Evolutionary conservation across 1,284 basidiomycete species (phyloP).

Genomic region (Kalmanozyma brasiliensis): DNA sequence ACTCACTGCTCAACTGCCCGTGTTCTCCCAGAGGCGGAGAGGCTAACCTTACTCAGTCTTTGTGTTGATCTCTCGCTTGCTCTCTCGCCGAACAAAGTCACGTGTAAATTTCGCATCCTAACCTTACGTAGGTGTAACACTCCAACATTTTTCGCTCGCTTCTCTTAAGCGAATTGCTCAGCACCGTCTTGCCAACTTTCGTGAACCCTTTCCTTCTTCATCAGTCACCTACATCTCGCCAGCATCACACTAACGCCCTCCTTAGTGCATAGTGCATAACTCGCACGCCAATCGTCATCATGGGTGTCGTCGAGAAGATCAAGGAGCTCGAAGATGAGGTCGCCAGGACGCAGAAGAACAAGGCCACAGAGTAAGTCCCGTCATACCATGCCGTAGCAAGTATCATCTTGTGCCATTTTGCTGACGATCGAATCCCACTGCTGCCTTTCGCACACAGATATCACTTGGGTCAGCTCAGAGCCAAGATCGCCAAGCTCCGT

Average conservation of each 20-base stretch:
- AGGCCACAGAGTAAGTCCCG: conserved; percentile 61
- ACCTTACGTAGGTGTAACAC: too few relatives aligned
- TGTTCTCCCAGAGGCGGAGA: too few relatives aligned
- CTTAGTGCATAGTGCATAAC: background rate
- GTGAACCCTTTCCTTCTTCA: too few relatives aligned
- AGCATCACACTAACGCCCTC: too few relatives aligned
- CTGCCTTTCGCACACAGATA: conserved; percentile 27
- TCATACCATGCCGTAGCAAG: background rate
- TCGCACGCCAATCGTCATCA: conserved; percentile 17
- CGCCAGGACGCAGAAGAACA: conserved; percentile 73
- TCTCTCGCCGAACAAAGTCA: too few relatives aligned
- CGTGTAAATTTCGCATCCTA: too few relatives aligned
- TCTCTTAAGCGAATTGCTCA: too few relatives aligned
- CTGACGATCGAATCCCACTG: background rate
- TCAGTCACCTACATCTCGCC: too few relatives aligned
- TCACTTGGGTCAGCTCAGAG: conserved; percentile 62
- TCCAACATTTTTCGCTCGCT: too few relatives aligned
- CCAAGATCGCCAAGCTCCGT: conserved; percentile 63
- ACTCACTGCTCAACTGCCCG: conserved; percentile 2
- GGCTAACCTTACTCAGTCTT: too few relatives aligned
- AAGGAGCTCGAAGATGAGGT: conserved; percentile 98
- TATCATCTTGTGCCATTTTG: background rate
- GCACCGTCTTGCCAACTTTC: too few relatives aligned
- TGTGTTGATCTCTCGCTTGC: background rate
- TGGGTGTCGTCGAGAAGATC: conserved; percentile 73